Conservation (phyloP, 2,329 filamentous ascomycete genomes). For the Plenodomus tracheiphilus region DNA sequence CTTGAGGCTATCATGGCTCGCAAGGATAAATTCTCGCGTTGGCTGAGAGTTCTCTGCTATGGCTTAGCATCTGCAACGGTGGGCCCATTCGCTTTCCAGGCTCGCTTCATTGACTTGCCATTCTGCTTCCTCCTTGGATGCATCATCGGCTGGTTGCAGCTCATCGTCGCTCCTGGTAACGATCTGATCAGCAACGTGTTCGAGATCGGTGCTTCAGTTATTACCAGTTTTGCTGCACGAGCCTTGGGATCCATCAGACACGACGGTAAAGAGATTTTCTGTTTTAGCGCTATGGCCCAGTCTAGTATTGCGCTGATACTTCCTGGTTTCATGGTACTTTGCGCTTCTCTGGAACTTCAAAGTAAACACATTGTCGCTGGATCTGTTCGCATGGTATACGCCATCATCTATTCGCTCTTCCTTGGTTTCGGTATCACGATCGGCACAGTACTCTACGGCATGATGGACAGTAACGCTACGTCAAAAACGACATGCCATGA, state of each 20-base stretch:
- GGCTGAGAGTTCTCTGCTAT: conserved; percentile 65
- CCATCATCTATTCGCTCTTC: conserved; percentile 58
- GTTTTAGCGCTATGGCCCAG: conserved; percentile 56
- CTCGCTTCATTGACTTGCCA: conserved; percentile 75
- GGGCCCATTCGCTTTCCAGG: conserved; percentile 78
- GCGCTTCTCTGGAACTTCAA: conserved; percentile 54
- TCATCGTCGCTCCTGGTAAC: conserved; percentile 73
- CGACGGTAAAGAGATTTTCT: conserved; percentile 50
- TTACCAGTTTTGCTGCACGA: conserved; percentile 55
- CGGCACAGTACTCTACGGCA: conserved; percentile 53
- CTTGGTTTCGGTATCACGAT: conserved; percentile 57
- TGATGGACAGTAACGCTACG: conserved; percentile 53
- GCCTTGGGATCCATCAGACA: conserved; percentile 53
- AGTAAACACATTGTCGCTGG: conserved; percentile 54
- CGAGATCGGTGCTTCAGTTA: conserved; percentile 53
- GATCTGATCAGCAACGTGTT: conserved; percentile 65
- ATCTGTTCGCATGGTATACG: conserved; percentile 57
- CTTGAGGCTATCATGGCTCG: conserved; percentile 66
- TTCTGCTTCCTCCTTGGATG: conserved; percentile 76
- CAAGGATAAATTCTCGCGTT: conserved; percentile 56
- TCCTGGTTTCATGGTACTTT: conserved; percentile 56
- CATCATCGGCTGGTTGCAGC: conserved; percentile 73
- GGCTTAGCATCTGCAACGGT: conserved; percentile 76
- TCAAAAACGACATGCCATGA: conserved; percentile 49
- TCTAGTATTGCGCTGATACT: conserved; percentile 55